Evolutionary conservation across 192 early-diverging fungal species (phyloP).

Genomic region (Coemansia sp.): DNA sequence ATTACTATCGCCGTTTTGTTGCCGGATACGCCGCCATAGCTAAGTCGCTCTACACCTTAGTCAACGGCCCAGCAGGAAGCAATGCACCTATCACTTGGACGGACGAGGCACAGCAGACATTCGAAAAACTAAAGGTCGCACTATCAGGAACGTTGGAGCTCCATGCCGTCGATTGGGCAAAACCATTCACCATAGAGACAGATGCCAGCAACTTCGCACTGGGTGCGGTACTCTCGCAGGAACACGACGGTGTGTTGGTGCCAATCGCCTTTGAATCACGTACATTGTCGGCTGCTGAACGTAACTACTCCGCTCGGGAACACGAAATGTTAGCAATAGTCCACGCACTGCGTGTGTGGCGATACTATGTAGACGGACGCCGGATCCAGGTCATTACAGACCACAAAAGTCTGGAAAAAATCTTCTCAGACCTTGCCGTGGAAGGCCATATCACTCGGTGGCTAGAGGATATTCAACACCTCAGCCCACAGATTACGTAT

Average conservation of each 20-base stretch:
- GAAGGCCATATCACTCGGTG: too few species aligned
- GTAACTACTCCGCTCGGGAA: constrained; percentile 8
- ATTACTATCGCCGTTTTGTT: too few species aligned
- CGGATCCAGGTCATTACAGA: background rate
- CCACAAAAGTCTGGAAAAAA: constrained; percentile 5
- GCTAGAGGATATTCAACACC: too few species aligned
- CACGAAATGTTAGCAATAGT: constrained; percentile 13
- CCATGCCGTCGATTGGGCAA: background rate
- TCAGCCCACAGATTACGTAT: too few species aligned
- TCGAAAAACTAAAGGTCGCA: background rate
- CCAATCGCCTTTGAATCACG: constrained; percentile 23
- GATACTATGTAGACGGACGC: background rate
- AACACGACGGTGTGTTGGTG: constrained; percentile 1
- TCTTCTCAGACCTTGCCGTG: background rate
- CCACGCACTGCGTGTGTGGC: constrained; percentile 6
- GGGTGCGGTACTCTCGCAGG: constrained; percentile 14
- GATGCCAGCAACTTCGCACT: constrained; percentile 10
- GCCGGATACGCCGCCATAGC: too few species aligned
- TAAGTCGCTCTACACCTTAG: background rate
- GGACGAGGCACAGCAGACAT: background rate
- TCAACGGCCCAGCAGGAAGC: background rate
- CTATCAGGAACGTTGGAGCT: background rate
- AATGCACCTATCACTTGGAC: background rate
- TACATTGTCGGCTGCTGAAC: constrained; percentile 7
- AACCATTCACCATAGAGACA: constrained; percentile 4